These are phyloP conservation scores for Beauveria sp. DNA, from an alignment of 2,329 filamentous ascomycete species.

Conservation along the genomic window DNA sequence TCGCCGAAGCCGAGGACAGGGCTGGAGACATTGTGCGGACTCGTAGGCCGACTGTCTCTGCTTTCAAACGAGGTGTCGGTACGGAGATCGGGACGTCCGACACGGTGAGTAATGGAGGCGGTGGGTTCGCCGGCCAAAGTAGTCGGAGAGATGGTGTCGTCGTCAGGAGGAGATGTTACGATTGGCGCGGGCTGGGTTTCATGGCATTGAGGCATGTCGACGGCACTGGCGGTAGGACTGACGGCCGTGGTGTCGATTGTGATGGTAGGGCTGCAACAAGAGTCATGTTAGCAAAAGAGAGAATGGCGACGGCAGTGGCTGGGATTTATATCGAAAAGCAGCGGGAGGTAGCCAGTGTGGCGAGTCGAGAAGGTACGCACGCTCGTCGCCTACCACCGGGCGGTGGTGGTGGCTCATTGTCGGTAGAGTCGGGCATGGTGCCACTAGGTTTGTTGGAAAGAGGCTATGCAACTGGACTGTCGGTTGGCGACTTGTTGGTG, in stretches of 20 bases:
- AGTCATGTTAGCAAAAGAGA: not conserved
- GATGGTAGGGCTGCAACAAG: slow-evolving; percentile 39
- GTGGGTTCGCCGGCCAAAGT: slow-evolving; percentile 25
- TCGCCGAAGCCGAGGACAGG: slow-evolving; percentile 41
- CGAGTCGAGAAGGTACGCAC: slow-evolving; percentile 23
- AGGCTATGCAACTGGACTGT: slow-evolving; percentile 7
- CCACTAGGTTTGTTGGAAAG: not conserved
- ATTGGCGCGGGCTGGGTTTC: slow-evolving; percentile 18
- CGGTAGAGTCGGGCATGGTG: slow-evolving; percentile 19
- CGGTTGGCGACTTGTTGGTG: not conserved
- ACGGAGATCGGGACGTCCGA: slow-evolving; percentile 36
- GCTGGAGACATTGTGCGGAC: slow-evolving; percentile 64
- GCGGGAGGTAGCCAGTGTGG: slow-evolving; percentile 5
- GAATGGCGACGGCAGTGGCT: not conserved
- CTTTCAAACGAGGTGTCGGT: slow-evolving; percentile 57
- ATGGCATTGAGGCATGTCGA: slow-evolving; percentile 23
- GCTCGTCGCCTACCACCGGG: slow-evolving; percentile 27
- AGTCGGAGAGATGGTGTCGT: slow-evolving; percentile 34
- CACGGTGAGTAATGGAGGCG: slow-evolving; percentile 19
- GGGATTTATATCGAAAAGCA: not conserved
- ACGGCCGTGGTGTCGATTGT: slow-evolving; percentile 46
- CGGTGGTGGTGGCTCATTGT: slow-evolving; percentile 15
- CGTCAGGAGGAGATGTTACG: slow-evolving; percentile 31
- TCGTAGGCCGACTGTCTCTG: slow-evolving; percentile 59
- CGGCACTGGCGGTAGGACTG: slow-evolving; percentile 20